Base-by-base conservation (phyloP, 2,329 filamentous ascomycete species). In the Colletotrichum gigasporum region DNA sequence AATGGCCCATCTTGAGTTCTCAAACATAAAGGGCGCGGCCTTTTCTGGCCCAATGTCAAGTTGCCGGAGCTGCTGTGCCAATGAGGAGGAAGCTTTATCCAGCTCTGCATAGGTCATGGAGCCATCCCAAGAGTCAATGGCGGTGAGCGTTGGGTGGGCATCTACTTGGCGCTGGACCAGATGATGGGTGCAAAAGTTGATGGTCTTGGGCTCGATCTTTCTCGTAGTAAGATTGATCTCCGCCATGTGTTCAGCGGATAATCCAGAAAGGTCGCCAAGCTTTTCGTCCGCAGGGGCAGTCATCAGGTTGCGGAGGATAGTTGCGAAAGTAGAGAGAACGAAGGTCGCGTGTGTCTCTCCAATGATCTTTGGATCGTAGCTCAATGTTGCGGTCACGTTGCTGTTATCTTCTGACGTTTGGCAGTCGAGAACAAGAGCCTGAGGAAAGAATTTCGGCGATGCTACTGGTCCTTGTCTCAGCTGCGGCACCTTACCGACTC, bases 21-120 rank as follows among this genome's bases (percentile, higher is more conserved):
- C 56, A 16, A 65, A 42, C 20, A 50, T 26, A 10, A 65, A 48
- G 1, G 42, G 61, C 9, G 45, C 47, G 9, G 70, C 53, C n/a
- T 63, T 62, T 6, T 67, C 65, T 5, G 57, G 59, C 14, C 67
- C 67, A 26, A 71, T 53, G 20, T 68, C 69, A 4, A 67, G 24
- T 1, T 42, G 6, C 12, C 26, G 59, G 26, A 71, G 56, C 10
- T 53, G 39, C 14, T 47, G 41, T 7, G 70, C 69, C 18, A 71
- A 42, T 5, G 14, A 5, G 6, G 60, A 65, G 9, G 69, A 68
- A 16, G 37, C 50, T 3, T 18, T n/a, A 12, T 66, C 68, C 3
- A 71, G 63, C 5, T 71, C 54, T 5, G 35, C 30, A 56, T 71
- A 64, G 24, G 20, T 64, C 54, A 64, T 37, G 9, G 47, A 24